Conservation (phyloP, 129 eudicot species). For the Escallonia rubra region DNA sequence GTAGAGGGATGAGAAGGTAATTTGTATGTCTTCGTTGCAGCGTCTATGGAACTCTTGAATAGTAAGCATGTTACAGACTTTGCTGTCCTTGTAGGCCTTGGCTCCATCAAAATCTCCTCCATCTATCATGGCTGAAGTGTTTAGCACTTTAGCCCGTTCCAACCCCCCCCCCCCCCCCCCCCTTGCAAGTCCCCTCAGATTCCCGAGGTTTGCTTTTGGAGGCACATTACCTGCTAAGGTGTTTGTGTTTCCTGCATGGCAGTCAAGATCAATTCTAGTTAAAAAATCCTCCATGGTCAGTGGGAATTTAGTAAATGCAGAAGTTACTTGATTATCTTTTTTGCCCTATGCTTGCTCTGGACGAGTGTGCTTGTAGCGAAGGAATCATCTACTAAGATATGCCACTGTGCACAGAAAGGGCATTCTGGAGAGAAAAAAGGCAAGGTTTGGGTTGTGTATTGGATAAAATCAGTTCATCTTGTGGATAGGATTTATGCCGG, state of each 20-base stretch:
- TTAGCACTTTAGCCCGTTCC: constrained; percentile 6
- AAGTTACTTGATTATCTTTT: too few species aligned
- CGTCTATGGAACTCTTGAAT: constrained; percentile 96
- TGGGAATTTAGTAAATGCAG: too few species aligned
- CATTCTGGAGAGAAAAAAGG: too few species aligned
- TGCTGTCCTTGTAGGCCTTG: constrained; percentile 95
- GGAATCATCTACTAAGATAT: too few species aligned
- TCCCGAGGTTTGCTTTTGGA: constrained; percentile 93
- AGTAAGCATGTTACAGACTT: constrained; percentile 97
- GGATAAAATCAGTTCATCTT: too few species aligned
- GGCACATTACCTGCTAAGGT: constrained; percentile 97
- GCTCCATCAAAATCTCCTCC: constrained; percentile 98
- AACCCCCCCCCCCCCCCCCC: constrained; percentile 68
- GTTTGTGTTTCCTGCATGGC: constrained; percentile 74
- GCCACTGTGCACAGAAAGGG: too few species aligned
- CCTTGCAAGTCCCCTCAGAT: constrained; percentile 80
- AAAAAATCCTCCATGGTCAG: too few species aligned
- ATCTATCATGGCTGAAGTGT: constrained; percentile 86
- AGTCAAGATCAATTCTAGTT: constrained; percentile 1
- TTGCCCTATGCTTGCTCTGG: too few species aligned
- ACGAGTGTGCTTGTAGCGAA: too few species aligned
- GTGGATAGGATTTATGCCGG: too few species aligned
- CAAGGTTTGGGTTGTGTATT: too few species aligned
- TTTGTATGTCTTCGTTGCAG: constrained; percentile 72
- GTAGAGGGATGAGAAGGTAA: constrained; percentile 72